Conservation (phyloP, 2,329 filamentous ascomycete genomes). For the Phyllosticta capitalensis region DNA sequence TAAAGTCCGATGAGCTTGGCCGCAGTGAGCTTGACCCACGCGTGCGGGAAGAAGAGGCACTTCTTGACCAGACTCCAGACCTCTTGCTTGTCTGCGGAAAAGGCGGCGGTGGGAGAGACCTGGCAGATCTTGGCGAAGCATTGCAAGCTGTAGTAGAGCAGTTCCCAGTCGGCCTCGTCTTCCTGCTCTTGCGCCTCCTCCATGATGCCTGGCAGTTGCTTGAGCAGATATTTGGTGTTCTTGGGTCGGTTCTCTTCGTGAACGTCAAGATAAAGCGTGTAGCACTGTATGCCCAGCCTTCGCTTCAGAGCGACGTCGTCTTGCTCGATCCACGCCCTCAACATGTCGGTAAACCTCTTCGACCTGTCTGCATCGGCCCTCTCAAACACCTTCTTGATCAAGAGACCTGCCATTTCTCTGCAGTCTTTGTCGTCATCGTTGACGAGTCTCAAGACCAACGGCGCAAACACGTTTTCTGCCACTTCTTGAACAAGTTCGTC, state of each 20-base stretch:
- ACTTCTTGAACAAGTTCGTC: slow-evolving; percentile 77
- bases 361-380: slow-evolving; percentile 64
- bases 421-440: slow-evolving; percentile 87
- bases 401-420: slow-evolving; percentile 65
- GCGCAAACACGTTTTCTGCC: slow-evolving; percentile 71
- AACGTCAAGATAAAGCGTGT: slow-evolving; percentile 72
- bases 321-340: slow-evolving; percentile 69
- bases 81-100: slow-evolving; percentile 50
- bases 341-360: slow-evolving; percentile 58
- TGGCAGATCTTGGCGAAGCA: slow-evolving; percentile 59
- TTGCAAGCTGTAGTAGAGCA: slow-evolving; percentile 64
- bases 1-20: slow-evolving; percentile 67
- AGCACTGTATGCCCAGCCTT: slow-evolving; percentile 68
- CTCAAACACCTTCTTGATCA: slow-evolving; percentile 73
- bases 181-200: slow-evolving; percentile 42
- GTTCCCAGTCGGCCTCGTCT: slow-evolving; percentile 54
- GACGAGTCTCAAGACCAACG: slow-evolving; percentile 71
- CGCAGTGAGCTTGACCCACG: slow-evolving; percentile 66
- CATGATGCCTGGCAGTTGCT: slow-evolving; percentile 42
- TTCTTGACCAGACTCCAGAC: slow-evolving; percentile 63
- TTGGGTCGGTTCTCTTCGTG: slow-evolving; percentile 51
- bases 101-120: slow-evolving; percentile 52
- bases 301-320: slow-evolving; percentile 61
- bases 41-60: slow-evolving; percentile 62
- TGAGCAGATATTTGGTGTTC: slow-evolving; percentile 53